Evolutionary conservation across 1,284 basidiomycete species (phyloP).

Genomic region (Anthracocystis panici-leucophaei): DNA sequence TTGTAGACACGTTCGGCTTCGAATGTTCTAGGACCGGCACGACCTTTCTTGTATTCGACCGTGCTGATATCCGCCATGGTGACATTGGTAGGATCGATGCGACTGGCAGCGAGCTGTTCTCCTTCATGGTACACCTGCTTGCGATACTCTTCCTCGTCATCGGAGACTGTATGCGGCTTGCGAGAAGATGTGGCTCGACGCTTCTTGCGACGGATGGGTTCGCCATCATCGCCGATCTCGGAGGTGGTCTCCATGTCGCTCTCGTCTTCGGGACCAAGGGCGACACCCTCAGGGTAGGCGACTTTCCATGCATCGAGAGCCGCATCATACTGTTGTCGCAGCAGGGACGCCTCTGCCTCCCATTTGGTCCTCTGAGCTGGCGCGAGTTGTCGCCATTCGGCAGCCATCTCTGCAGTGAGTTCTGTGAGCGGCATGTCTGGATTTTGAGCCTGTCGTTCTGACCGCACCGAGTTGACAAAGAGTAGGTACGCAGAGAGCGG

Average conservation of each 20-base stretch:
- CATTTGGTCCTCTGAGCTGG: constrained; percentile 30
- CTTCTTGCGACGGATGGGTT: constrained; percentile 39
- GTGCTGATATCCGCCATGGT: constrained; percentile 55
- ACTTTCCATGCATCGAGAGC: constrained; percentile 40
- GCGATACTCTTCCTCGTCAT: constrained; percentile 58
- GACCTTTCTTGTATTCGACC: constrained; percentile 52
- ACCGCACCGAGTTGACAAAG: constrained; percentile 49
- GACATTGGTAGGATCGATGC: constrained; percentile 36
- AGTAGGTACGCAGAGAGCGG: constrained; percentile 47
- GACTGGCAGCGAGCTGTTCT: constrained; percentile 28
- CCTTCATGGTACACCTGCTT: constrained; percentile 41
- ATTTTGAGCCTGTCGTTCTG: constrained; percentile 29
- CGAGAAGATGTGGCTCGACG: constrained; percentile 13
- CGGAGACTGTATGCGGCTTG: constrained; percentile 53
- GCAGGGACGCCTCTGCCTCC: constrained; percentile 38
- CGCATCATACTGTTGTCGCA: constrained; percentile 39
- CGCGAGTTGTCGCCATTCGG: constrained; percentile 41
- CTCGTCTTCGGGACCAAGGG: constrained; percentile 41
- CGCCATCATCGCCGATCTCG: constrained; percentile 40
- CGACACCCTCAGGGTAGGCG: constrained; percentile 37
- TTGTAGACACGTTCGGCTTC: constrained; percentile 59
- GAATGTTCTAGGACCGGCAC: constrained; percentile 63
- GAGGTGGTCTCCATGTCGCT: constrained; percentile 50
- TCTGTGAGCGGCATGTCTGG: constrained; percentile 33
- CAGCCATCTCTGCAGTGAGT: constrained; percentile 42